Evolutionary conservation across 2,329 filamentous ascomycete genomes (phyloP).

Genomic region (Aureobasidium vineae): DNA sequence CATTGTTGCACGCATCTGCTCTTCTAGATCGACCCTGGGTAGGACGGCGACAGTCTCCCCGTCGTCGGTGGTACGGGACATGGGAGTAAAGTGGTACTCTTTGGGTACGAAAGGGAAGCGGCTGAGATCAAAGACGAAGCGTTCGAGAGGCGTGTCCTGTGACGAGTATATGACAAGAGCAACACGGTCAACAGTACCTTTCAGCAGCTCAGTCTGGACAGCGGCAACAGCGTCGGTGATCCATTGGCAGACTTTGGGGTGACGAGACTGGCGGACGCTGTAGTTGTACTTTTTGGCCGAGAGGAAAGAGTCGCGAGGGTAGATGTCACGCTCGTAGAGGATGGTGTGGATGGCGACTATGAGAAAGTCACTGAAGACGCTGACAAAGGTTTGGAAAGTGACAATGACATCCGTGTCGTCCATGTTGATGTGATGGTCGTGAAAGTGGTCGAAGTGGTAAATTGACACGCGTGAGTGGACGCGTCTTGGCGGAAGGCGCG

Average conservation of each 20-base stretch:
- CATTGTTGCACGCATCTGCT: slow-evolving; percentile 69
- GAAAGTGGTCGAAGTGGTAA: neutral
- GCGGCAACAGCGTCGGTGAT: slow-evolving; percentile 76
- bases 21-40: slow-evolving; percentile 58
- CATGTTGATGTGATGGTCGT: slow-evolving; percentile 1
- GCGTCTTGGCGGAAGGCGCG: slow-evolving; percentile 6
- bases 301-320: slow-evolving; percentile 74
- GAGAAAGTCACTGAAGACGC: slow-evolving; percentile 74
- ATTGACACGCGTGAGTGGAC: neutral
- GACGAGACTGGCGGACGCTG: slow-evolving; percentile 78
- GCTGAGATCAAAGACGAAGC: slow-evolving; percentile 61
- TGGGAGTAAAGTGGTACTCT: slow-evolving; percentile 51
- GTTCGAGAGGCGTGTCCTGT: slow-evolving; percentile 55
- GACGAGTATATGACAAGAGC: slow-evolving; percentile 57
- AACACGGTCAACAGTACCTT: slow-evolving; percentile 54
- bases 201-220: slow-evolving; percentile 66
- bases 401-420: slow-evolving; percentile 28
- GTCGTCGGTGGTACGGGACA: slow-evolving; percentile 44
- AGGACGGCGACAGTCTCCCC: slow-evolving; percentile 34
- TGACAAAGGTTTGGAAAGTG: slow-evolving; percentile 59
- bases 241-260: slow-evolving; percentile 83
- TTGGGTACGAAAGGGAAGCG: slow-evolving; percentile 53
- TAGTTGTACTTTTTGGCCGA: slow-evolving; percentile 79
- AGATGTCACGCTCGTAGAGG: slow-evolving; percentile 76
- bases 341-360: slow-evolving; percentile 82